These are phyloP conservation scores for Mycena sp. DNA, from an alignment of 1,284 basidiomycete species.

Conservation along the genomic window DNA sequence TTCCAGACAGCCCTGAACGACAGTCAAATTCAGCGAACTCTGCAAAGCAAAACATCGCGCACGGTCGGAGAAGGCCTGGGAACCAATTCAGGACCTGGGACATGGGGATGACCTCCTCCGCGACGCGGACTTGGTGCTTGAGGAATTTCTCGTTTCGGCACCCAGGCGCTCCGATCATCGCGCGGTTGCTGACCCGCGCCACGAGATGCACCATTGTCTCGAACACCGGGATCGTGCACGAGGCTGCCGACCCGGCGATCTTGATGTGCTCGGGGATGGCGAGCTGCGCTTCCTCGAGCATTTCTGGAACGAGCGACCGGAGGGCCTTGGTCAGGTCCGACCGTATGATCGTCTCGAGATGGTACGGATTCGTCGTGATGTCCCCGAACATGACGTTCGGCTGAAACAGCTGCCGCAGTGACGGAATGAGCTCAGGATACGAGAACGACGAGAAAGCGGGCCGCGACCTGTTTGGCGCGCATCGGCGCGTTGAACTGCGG, in stretches of 20 bases:
- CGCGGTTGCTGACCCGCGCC: constrained; percentile 54
- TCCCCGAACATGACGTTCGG: constrained; percentile 35
- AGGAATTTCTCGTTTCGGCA: constrained; percentile 51
- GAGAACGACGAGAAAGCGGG: background rate
- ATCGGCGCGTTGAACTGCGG: constrained; percentile 43
- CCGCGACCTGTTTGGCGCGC: constrained; percentile 2
- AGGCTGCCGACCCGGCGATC: constrained; percentile 33
- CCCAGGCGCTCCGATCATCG: constrained; percentile 54
- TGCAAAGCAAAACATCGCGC: background rate
- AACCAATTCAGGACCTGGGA: constrained; percentile 31
- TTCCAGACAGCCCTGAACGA: constrained; percentile 18
- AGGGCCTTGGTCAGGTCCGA: constrained; percentile 49
- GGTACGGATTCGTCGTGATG: constrained; percentile 45
- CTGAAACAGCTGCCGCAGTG: constrained; percentile 45
- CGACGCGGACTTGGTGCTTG: constrained; percentile 28
- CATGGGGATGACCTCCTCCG: constrained; percentile 28
- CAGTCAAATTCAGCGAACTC: background rate
- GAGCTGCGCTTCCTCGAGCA: constrained; percentile 47
- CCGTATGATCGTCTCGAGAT: constrained; percentile 44
- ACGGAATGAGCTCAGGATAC: background rate
- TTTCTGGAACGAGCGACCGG: constrained; percentile 46
- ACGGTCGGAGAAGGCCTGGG: constrained; percentile 29
- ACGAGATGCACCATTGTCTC: constrained; percentile 52
- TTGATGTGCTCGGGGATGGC: constrained; percentile 43
- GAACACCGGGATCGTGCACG: constrained; percentile 41